Evolutionary conservation across 345 rosid species (phyloP).

Genomic region (Syzygium aqueum): DNA sequence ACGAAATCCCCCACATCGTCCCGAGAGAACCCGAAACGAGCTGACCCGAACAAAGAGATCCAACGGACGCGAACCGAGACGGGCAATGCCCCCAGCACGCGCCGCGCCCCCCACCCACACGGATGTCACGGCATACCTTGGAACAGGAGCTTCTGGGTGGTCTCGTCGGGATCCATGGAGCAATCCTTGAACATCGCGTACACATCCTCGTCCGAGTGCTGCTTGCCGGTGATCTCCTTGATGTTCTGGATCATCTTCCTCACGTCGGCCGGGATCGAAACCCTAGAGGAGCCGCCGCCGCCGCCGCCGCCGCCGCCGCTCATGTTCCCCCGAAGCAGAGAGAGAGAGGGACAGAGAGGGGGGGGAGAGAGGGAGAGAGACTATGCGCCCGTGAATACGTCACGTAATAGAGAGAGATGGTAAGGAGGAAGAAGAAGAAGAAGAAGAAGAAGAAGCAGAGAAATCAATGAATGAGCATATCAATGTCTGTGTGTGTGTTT

Average conservation of each 20-base stretch:
- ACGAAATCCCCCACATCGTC: not conserved
- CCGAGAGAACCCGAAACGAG: not conserved
- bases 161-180: constrained; percentile 79
- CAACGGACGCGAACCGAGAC: not conserved
- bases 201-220: constrained; percentile 81
- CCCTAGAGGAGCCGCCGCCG: constrained; percentile 21
- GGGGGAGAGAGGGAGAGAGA: not conserved
- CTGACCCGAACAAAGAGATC: not conserved
- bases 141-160: constrained; percentile 61
- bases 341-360: not conserved
- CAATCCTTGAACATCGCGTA: constrained; percentile 57
- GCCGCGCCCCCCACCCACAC: not conserved
- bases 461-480: not conserved
- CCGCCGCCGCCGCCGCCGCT: constrained; percentile 31
- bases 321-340: constrained; percentile 20
- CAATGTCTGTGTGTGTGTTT: not conserved
- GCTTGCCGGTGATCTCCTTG: constrained; percentile 65
- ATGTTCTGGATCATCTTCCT: constrained; percentile 52
- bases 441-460: not conserved
- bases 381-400: not conserved
- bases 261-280: constrained; percentile 46
- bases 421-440: too few species aligned
- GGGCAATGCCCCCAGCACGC: not conserved
- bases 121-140: constrained; percentile 29
- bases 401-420: not conserved